Percentiles rank a stretch among this genome's conserved stretches.
Conservation (phyloP, 2,329 filamentous ascomycete species). For the Stemphylium beticola region DNA sequence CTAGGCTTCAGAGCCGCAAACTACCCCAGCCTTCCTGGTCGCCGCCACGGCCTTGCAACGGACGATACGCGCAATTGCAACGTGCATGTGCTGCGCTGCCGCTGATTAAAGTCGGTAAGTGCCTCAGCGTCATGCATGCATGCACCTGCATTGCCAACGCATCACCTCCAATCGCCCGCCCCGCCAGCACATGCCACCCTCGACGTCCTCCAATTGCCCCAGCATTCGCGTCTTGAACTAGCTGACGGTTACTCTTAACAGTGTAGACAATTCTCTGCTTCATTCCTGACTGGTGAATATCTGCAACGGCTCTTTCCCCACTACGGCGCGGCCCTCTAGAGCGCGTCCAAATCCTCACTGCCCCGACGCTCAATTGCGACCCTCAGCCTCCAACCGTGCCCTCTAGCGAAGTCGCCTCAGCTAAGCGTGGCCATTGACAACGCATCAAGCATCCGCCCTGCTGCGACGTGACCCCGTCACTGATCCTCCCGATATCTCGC, state of each 20-base stretch:
- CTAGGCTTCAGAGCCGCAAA: conserved; percentile 30
- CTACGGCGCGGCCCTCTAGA: conserved; percentile 47
- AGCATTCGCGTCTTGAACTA: conserved; percentile 39
- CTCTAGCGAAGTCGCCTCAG: conserved; percentile 43
- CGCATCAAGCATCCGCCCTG: conserved; percentile 50
- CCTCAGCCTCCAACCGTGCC: conserved; percentile 44
- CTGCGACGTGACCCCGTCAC: conserved; percentile 45
- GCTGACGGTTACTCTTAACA: conserved; percentile 44
- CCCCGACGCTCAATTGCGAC: conserved; percentile 38
- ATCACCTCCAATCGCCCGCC: conserved; percentile 51
- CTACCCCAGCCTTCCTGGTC: conserved; percentile 21
- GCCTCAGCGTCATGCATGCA: conserved; percentile 47
- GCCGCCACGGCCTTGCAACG: conserved; percentile 33
- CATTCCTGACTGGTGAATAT: conserved; percentile 42
- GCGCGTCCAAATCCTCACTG: conserved; percentile 34
- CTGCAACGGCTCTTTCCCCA: conserved; percentile 43
- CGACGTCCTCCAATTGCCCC: conserved; percentile 48
- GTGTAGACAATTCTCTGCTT: conserved; percentile 39
- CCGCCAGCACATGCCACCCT: conserved; percentile 48
- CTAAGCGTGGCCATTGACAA: conserved; percentile 52
- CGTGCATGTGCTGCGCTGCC: conserved; percentile 37
- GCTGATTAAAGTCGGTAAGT: conserved; percentile 49
- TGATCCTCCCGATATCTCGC: conserved; percentile 36
- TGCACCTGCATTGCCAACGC: conserved; percentile 52
- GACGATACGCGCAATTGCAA: conserved; percentile 34